These are phyloP conservation scores for Wickerhamia fluorescens DNA, from an alignment of 805 yeast genomes.

Conservation along the genomic window DNA sequence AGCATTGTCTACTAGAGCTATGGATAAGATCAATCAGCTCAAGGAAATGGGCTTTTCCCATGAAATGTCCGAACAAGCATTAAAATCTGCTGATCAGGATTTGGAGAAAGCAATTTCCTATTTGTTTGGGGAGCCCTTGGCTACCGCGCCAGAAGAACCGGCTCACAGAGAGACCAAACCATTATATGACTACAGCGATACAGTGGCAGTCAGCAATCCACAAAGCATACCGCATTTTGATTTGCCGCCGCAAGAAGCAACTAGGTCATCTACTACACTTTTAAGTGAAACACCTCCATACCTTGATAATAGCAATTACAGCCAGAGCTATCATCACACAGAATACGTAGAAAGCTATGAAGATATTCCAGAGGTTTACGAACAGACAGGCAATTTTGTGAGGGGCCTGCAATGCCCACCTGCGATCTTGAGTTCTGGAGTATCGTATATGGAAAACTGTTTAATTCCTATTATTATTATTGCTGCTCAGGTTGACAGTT, in stretches of 20 bases:
- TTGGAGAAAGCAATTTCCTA: slow-evolving; percentile 27
- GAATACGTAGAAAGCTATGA: too few relatives aligned
- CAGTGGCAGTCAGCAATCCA: slow-evolving; percentile 22
- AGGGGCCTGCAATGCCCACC: too few relatives aligned
- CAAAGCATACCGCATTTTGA: slow-evolving; percentile 23
- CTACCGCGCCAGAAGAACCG: too few relatives aligned
- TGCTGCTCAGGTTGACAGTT: slow-evolving; percentile 17
- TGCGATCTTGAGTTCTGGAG: slow-evolving; percentile 10
- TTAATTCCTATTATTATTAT: slow-evolving; percentile 23
- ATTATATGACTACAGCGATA: too few relatives aligned
- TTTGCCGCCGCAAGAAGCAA: too few relatives aligned
- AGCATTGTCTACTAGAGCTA: slow-evolving; percentile 2
- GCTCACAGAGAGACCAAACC: too few relatives aligned
- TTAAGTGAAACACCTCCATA: too few relatives aligned
- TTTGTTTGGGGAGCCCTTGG: slow-evolving; percentile 30
- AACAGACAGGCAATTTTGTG: slow-evolving; percentile 1
- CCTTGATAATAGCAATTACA: too few relatives aligned
- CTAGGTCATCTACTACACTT: too few relatives aligned
- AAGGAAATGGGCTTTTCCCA: slow-evolving; percentile 34
- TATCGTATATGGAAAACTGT: slow-evolving; percentile 16
- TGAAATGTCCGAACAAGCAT: slow-evolving; percentile 33
- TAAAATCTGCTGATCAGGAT: slow-evolving; percentile 20
- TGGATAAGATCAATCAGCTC: slow-evolving; percentile 13
- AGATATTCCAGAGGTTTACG: slow-evolving; percentile 1
- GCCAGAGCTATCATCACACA: too few relatives aligned